A percentile compares a stretch with the other conserved stretches of the same genome.
These are phyloP conservation scores for Phytophthora pseudosyringae DNA, from an alignment of 352 stramenopile genomes.

Conservation along the genomic window DNA sequence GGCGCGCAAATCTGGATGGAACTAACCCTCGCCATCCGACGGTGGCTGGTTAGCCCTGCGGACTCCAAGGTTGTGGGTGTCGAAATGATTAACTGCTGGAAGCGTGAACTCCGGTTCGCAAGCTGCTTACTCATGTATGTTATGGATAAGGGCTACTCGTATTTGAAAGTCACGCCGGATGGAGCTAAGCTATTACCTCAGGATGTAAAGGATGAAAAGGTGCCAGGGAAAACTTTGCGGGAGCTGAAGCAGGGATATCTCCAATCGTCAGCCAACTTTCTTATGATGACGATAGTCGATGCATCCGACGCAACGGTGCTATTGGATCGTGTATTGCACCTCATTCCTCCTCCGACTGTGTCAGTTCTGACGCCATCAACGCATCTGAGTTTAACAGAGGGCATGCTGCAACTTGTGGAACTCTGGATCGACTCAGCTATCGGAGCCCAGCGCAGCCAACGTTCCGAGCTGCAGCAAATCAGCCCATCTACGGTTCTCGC, in stretches of 20 bases:
- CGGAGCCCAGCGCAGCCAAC: constrained; percentile 54
- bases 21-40: constrained; percentile 76
- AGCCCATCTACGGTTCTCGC: constrained; percentile 83
- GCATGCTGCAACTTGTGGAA: constrained; percentile 75
- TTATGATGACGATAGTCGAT: constrained; percentile 66
- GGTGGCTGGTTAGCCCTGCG: constrained; percentile 74
- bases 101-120: constrained; percentile 80
- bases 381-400: constrained; percentile 77
- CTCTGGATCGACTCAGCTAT: constrained; percentile 87
- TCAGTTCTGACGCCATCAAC: constrained; percentile 65
- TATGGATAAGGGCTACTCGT: constrained; percentile 77
- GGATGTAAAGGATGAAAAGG: constrained; percentile 43
- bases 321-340: constrained; percentile 80
- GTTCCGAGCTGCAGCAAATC: constrained; percentile 71
- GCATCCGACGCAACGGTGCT: constrained; percentile 74
- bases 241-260: constrained; percentile 75
- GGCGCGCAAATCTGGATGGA: constrained; percentile 83
- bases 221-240: constrained; percentile 48
- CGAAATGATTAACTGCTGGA: constrained; percentile 87
- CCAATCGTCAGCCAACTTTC: constrained; percentile 72
- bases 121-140: constrained; percentile 85
- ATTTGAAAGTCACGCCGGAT: constrained; percentile 69
- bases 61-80: constrained; percentile 64
- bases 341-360: constrained; percentile 77
- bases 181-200: constrained; percentile 62